phyloP scores from a whole-genome alignment of 2,329 filamentous ascomycete species.

The Ophiostoma piceae region DNA sequence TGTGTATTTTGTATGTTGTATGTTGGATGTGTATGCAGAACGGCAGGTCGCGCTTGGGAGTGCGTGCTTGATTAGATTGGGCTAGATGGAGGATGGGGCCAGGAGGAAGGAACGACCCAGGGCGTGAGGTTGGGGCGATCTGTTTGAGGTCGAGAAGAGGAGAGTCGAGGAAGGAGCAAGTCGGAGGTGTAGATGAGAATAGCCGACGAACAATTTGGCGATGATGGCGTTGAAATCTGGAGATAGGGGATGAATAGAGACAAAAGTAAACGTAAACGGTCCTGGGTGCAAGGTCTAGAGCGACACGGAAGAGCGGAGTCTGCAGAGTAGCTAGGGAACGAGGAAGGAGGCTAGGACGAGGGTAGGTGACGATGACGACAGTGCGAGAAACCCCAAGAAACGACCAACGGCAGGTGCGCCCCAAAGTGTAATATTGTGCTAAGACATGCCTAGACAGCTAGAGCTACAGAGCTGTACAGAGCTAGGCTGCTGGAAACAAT shows the following conservation, averaged over 20 bases:
- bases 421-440: slow-evolving; percentile 14
- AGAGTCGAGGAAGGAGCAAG: neutral
- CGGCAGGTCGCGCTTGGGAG: slow-evolving; percentile 8
- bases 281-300: neutral
- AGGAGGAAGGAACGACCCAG: neutral
- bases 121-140: neutral
- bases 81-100: neutral
- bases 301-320: slow-evolving; percentile 18
- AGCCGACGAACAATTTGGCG: neutral
- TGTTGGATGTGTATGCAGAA: neutral
- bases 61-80: neutral
- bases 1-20: neutral
- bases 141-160: neutral
- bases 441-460: neutral
- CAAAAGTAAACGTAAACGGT: neutral
- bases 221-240: neutral
- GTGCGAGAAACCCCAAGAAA: slow-evolving; percentile 9
- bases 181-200: neutral
- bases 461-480: neutral
- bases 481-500: neutral
- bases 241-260: slow-evolving; percentile 6
- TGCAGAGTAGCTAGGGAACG: too few relatives aligned
- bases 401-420: slow-evolving; percentile 12
- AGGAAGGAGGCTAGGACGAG: slow-evolving; percentile 15
- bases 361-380: slow-evolving; percentile 21